These are phyloP conservation scores for Starmerella floris DNA, from an alignment of 805 yeast genomes.

Conservation along the genomic window DNA sequence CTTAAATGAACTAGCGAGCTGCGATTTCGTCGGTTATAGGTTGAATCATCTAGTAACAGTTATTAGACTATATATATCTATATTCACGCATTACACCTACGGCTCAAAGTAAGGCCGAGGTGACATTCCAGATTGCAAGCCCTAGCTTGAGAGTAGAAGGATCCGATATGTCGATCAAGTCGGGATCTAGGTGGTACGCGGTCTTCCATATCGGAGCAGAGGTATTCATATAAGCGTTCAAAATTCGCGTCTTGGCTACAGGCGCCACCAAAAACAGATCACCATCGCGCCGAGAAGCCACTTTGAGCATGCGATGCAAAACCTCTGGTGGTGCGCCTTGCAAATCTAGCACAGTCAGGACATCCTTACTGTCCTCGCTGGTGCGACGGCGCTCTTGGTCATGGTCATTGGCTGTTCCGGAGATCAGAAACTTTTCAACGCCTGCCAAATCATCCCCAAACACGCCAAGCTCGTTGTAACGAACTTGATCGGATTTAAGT, in stretches of 20 bases:
- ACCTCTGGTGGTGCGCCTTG: slow-evolving; percentile 34
- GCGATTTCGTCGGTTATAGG: too few species aligned
- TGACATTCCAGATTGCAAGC: slow-evolving; percentile 11
- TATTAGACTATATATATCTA: not conserved
- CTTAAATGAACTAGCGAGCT: too few species aligned
- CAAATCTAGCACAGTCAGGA: slow-evolving; percentile 31
- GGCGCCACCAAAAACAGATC: slow-evolving; percentile 32
- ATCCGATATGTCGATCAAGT: not conserved
- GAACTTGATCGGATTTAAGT: slow-evolving; percentile 20
- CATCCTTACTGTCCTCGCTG: slow-evolving; percentile 1
- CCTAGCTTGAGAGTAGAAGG: slow-evolving; percentile 3
- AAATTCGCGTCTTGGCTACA: not conserved
- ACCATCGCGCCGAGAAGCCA: not conserved
- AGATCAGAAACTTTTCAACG: not conserved
- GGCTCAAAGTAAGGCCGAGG: not conserved
- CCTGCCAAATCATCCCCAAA: slow-evolving; percentile 4
- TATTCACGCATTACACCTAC: not conserved
- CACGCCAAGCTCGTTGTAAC: slow-evolving; percentile 17
- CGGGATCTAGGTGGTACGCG: slow-evolving; percentile 9
- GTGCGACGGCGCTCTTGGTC: not conserved
- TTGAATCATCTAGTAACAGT: too few species aligned
- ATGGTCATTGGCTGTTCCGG: not conserved
- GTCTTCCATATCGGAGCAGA: slow-evolving; percentile 22
- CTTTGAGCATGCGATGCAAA: slow-evolving; percentile 22
- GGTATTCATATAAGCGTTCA: not conserved